phyloP scores from a whole-genome alignment of 495 filamentous ascomycete genomes.

The Podospora australis region DNA sequence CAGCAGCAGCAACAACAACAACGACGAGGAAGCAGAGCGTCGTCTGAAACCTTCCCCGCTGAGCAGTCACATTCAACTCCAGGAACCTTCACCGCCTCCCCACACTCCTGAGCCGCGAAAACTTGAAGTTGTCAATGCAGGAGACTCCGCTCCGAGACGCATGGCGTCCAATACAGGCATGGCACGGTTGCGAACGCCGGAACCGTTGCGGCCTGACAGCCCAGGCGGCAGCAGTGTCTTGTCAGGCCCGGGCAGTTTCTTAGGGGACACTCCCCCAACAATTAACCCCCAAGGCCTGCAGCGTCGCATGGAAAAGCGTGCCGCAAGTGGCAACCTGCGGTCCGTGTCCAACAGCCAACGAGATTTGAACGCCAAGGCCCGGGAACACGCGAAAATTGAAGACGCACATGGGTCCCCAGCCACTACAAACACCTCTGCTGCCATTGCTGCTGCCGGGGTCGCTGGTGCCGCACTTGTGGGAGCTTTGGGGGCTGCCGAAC shows the following conservation, averaged over 20 bases:
- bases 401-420: neutral
- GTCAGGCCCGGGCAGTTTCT: too few relatives aligned
- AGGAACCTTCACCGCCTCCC: conserved; percentile 25
- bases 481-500: conserved; percentile 17
- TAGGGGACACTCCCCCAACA: too few relatives aligned
- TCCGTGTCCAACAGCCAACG: conserved; percentile 60
- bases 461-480: conserved; percentile 33
- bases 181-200: conserved; percentile 51
- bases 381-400: conserved; percentile 6
- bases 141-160: conserved; percentile 31
- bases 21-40: conserved; percentile 10
- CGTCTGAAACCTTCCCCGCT: conserved; percentile 15
- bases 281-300: conserved; percentile 59
- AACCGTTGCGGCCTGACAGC: conserved; percentile 55
- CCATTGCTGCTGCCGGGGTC: conserved; percentile 5
- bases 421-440: conserved; percentile 2
- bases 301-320: conserved; percentile 62
- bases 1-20: conserved; percentile 9
- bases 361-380: conserved; percentile 23
- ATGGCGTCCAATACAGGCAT: conserved; percentile 45
- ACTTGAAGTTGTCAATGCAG: neutral
- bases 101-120: conserved; percentile 31
- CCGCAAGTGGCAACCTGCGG: conserved; percentile 70
- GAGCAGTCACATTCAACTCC: conserved; percentile 13
- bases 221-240: conserved; percentile 41